Evolutionary conservation across 306 rosid genomes (phyloP).

Genomic region (Medicago arabica): DNA sequence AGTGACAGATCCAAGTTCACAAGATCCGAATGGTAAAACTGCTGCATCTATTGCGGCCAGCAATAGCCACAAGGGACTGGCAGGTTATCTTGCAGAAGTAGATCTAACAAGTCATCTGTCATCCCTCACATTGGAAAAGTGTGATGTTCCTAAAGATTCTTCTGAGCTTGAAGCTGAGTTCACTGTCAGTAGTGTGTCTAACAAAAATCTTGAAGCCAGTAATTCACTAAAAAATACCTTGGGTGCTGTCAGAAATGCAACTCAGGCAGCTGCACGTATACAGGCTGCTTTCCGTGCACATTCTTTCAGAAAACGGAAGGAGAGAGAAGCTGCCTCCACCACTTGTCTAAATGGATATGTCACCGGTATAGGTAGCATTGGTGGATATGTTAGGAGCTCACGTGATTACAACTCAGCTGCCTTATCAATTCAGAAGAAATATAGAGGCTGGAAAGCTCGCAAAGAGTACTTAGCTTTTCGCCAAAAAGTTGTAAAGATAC

Average conservation of each 20-base stretch:
- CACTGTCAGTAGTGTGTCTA: conserved; percentile 59
- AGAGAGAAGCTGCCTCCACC: conserved; percentile 47
- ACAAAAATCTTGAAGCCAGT: conserved; percentile 49
- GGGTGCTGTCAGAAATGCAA: conserved; percentile 86
- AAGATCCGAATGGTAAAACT: conserved; percentile 80
- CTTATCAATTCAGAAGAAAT: conserved; percentile 89
- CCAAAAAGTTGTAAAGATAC: conserved; percentile 86
- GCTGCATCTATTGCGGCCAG: conserved; percentile 82
- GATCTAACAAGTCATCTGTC: conserved; percentile 84
- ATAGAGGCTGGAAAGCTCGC: conserved; percentile 90
- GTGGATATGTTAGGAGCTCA: conserved; percentile 21
- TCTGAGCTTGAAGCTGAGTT: conserved; percentile 79
- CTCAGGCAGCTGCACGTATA: conserved; percentile 93
- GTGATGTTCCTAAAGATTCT: conserved; percentile 66
- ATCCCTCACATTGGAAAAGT: conserved; percentile 82
- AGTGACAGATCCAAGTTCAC: conserved; percentile 84
- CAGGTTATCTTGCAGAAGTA: conserved; percentile 93
- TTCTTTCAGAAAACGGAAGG: conserved; percentile 70
- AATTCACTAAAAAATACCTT: conserved; percentile 65
- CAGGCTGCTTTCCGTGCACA: conserved; percentile 91
- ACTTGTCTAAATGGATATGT: conserved; percentile 54
- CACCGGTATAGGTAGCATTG: conserved; percentile 46
- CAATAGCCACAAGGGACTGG: conserved; percentile 86
- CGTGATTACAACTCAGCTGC: conserved; percentile 68
- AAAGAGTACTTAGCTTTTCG: conserved; percentile 77